Percentiles rank a stretch among this genome's conserved stretches.
Evolutionary conservation across 179 eudicot species (phyloP).

Genomic region (Camellia oleifera): DNA sequence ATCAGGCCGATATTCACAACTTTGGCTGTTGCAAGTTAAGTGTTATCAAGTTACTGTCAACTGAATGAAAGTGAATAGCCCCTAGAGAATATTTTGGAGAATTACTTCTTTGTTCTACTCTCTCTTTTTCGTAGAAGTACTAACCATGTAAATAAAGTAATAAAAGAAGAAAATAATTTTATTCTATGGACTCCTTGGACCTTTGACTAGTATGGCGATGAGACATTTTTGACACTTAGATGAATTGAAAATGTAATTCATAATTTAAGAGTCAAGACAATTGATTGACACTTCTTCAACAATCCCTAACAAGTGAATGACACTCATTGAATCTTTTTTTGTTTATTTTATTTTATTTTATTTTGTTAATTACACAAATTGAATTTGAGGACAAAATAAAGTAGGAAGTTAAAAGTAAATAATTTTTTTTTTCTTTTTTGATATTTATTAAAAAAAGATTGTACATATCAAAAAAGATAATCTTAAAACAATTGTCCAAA

Average conservation of each 20-base stretch:
- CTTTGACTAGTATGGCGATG: background rate
- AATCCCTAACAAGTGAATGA: too few species aligned
- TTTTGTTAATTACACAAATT: too few species aligned
- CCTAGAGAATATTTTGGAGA: background rate
- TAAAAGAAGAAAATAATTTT: background rate
- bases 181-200: background rate
- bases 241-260: background rate
- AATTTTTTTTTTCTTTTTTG: too few species aligned
- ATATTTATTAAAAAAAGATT: too few species aligned
- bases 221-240: background rate
- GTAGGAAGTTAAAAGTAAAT: too few species aligned
- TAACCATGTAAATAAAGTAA: background rate
- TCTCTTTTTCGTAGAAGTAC: background rate
- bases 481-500: background rate
- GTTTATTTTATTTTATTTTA: too few species aligned
- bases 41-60: background rate
- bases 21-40: background rate
- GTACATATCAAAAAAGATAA: too few species aligned
- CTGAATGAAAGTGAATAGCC: background rate
- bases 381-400: too few species aligned
- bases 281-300: background rate
- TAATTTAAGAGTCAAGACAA: background rate
- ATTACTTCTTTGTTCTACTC: background rate
- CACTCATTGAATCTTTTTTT: too few species aligned
- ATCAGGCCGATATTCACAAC: too few species aligned